Evolutionary conservation across 495 filamentous ascomycete genomes (phyloP), one percentile per base, ranked within the genome.

Genomic region (Neurospora sp.): DNA sequence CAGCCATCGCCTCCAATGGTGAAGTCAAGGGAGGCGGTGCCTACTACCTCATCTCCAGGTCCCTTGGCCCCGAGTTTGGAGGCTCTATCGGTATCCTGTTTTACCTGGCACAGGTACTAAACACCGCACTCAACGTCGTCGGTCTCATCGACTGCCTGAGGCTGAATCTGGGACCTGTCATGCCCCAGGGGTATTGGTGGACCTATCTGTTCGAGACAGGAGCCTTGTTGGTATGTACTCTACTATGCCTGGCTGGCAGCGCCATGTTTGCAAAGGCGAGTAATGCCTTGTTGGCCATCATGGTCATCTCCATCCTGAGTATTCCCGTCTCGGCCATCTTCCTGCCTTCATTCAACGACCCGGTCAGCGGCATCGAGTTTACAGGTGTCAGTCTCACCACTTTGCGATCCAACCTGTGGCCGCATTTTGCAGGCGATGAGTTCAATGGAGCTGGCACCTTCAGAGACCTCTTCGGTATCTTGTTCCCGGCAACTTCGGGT

Each of bases 81-180:
- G 93, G 93, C n/a, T 93, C 91, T 5, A 97, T 97, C 69, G 93
- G 93, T 3, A 82, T 96, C n/a, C 89, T 97, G 9, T 95, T 96
- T 79, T 97, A 95, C 78, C 82, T 96, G 17, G 93, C 93, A 17
- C 90, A 91, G 74, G 91, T 92, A 1, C 87, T 97, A 78, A 96
- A 96, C 79, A 95, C 93, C 3, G 92, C 91, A 17, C 90, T 97
- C 86, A 97, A 97, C 77, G 90, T 94, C 14, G 92, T 96, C 39
- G 93, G 93, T 81, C 85, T 97, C 71, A 87, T 97, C 73, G 92
- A 96, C 78, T 96, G 93, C 75, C 81, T 97, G 53, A 89, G 86
- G 70, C 85, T 94, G 71, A 95, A 96, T 73, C 89, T 95, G 76
- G 93, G 93, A 0, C 83, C 90, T 61, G 84, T 88, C 70, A 85